Base-by-base conservation (phyloP, 805 yeast species). In the Sungouiozyma ichnusensis region DNA sequence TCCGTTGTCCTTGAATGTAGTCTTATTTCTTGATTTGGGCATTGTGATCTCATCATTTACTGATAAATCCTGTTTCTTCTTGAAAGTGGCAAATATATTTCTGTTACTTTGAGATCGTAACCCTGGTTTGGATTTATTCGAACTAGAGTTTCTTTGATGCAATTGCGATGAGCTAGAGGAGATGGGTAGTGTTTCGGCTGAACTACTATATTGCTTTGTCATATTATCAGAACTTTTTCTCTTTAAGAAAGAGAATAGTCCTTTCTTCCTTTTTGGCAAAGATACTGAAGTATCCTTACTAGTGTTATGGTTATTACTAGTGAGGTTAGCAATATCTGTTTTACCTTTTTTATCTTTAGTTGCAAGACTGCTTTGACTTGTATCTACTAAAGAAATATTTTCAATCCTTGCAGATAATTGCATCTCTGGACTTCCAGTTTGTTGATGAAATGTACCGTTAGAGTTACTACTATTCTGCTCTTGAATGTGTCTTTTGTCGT, bases 241-340 rank as follows among this genome's bases (percentile, higher is more conserved):
- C 41, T 49, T 55, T 16, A 58, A 43, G 37, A 58, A 59, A n/a
- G 62, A 58, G 41, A 58, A 58, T 16, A 58, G 45, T 40, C 57
- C 52, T 33, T 49, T 57, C 37, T 47, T 55, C 41, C 50, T 47
- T 44, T 49, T 35, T 45, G 29, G 29, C 29, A 24, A 24, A 24
- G 29, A 24, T 24, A n/a, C n/a, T n/a, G n/a, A n/a, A n/a, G n/a
- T n/a, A n/a, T n/a, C n/a, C n/a, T n/a, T n/a, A n/a, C n/a, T n/a
- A n/a, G n/a, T n/a, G n/a, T n/a, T n/a, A n/a, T n/a, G n/a, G n/a
- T n/a, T n/a, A n/a, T n/a, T n/a, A n/a, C n/a, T n/a, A n/a, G n/a
- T n/a, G n/a, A n/a, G n/a, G n/a, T n/a, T n/a, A n/a, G n/a, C n/a
- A n/a, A n/a, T n/a, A n/a, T n/a, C n/a, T n/a, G n/a, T n/a, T n/a